phyloP scores from a whole-genome alignment of 768 basidiomycete species.

The Leccinum arenicola region DNA sequence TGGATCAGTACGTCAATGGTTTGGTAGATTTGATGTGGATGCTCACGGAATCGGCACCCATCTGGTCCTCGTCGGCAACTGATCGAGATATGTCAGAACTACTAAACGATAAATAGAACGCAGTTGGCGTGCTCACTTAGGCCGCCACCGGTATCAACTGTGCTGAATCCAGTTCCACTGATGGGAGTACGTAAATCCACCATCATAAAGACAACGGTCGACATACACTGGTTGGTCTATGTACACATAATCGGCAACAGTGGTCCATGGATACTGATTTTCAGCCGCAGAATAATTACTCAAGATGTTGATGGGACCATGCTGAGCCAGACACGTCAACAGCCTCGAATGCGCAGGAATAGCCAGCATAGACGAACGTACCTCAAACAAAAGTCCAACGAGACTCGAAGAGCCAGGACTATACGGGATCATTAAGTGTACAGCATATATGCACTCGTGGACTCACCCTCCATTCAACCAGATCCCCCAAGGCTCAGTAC shows the following conservation, averaged over 20 bases:
- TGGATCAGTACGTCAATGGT: too few relatives aligned
- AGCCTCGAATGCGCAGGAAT: too few relatives aligned
- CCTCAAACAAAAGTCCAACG: conserved; percentile 59
- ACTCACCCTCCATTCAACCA: conserved; percentile 71
- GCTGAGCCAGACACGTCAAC: conserved; percentile 36
- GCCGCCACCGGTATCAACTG: conserved; percentile 50
- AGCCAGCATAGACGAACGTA: conserved; percentile 21
- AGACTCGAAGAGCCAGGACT: conserved; percentile 70
- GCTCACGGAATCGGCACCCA: conserved; percentile 48
- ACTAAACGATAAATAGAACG: neutral
- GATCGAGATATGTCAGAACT: conserved; percentile 9
- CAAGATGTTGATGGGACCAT: conserved; percentile 61
- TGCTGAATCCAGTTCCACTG: conserved; percentile 63
- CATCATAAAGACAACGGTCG: neutral
- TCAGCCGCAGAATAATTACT: conserved; percentile 44
- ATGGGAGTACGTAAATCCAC: neutral
- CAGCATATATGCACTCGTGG: neutral
- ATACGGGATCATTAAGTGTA: neutral
- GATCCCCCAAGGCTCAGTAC: conserved; percentile 60
- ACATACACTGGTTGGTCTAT: conserved; percentile 64
- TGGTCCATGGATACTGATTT: conserved; percentile 58
- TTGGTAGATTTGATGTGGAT: neutral
- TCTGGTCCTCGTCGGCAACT: conserved; percentile 61
- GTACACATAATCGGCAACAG: conserved; percentile 57
- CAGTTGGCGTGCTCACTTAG: conserved; percentile 39